Conservation (phyloP, 2,329 filamentous ascomycete genomes). For the Colletotrichum ledebouriae region DNA sequence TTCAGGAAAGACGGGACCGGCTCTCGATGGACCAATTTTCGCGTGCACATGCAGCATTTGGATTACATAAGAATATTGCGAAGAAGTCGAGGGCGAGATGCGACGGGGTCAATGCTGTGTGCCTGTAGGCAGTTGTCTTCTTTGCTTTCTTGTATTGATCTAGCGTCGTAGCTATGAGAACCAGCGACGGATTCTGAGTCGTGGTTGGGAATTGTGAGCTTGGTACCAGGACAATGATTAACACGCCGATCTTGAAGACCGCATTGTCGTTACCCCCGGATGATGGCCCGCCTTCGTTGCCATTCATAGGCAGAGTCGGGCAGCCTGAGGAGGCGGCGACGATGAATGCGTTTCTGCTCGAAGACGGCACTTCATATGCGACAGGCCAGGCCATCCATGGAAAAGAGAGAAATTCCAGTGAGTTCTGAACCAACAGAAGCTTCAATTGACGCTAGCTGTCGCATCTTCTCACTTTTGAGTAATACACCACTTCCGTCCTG, state of each 20-base stretch:
- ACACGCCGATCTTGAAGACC: not conserved
- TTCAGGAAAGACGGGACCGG: conserved; percentile 54
- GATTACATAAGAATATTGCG: conserved; percentile 49
- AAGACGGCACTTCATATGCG: conserved; percentile 47
- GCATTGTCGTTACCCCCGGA: conserved; percentile 21
- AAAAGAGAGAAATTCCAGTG: too few relatives aligned
- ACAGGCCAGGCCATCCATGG: conserved; percentile 44
- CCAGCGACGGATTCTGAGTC: too few relatives aligned
- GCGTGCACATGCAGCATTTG: conserved; percentile 51
- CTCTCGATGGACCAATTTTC: conserved; percentile 48
- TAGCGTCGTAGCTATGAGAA: too few relatives aligned
- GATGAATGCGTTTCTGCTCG: conserved; percentile 48
- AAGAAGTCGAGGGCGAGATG: conserved; percentile 45
- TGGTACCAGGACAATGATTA: not conserved
- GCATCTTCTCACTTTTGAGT: too few relatives aligned
- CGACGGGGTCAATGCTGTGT: conserved; percentile 47
- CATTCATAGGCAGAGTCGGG: conserved; percentile 44
- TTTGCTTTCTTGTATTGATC: not conserved
- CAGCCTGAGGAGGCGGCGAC: conserved; percentile 48
- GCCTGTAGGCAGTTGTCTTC: conserved; percentile 45
- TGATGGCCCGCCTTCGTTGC: not conserved
- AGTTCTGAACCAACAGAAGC: too few relatives aligned
- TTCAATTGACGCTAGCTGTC: too few relatives aligned
- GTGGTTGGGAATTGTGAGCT: not conserved
- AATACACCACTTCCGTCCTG: too few relatives aligned